Evolutionary conservation across 2,329 filamentous ascomycete species (phyloP).

Genomic region (Neophaeococcomyces mojaviensis): DNA sequence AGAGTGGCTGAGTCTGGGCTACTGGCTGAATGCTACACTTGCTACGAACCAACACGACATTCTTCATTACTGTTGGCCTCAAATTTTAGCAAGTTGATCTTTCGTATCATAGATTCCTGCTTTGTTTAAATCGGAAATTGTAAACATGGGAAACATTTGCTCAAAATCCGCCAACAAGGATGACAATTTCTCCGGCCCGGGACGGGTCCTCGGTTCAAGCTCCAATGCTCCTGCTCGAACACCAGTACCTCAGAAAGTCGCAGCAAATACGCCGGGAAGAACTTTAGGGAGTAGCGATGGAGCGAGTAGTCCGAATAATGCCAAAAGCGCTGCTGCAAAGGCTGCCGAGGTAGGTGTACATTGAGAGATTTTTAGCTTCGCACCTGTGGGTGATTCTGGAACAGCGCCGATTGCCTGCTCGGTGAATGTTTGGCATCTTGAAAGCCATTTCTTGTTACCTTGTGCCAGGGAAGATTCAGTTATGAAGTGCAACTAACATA

Average conservation of each 20-base stretch:
- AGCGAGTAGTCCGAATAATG: conserved; percentile 43
- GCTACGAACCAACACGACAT: conserved; percentile 34
- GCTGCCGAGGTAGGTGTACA: conserved; percentile 74
- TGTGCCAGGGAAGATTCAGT: no score
- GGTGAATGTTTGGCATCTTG: neutral
- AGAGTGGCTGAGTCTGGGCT: neutral
- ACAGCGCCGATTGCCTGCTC: no score
- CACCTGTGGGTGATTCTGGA: no score
- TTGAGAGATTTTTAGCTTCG: no score
- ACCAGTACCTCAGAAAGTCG: conserved; percentile 40
- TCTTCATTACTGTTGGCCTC: no score
- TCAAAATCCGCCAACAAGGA: conserved; percentile 57
- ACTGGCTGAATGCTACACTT: neutral
- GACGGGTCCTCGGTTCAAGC: conserved; percentile 61
- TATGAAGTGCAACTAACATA: neutral
- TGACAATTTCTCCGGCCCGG: conserved; percentile 63
- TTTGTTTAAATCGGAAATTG: no score
- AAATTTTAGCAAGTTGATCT: no score
- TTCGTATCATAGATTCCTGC: no score
- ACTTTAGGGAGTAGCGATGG: conserved; percentile 52
- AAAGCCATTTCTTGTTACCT: neutral
- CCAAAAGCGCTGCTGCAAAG: conserved; percentile 64
- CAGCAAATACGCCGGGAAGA: conserved; percentile 45
- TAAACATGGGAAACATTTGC: conserved; percentile 89
- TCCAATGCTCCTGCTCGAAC: conserved; percentile 34